A percentile compares a stretch with the other conserved stretches of the same genome.
These are phyloP conservation scores for Funneliformis mosseae DNA, from an alignment of 192 early-diverging fungal genomes.

Conservation along the genomic window DNA sequence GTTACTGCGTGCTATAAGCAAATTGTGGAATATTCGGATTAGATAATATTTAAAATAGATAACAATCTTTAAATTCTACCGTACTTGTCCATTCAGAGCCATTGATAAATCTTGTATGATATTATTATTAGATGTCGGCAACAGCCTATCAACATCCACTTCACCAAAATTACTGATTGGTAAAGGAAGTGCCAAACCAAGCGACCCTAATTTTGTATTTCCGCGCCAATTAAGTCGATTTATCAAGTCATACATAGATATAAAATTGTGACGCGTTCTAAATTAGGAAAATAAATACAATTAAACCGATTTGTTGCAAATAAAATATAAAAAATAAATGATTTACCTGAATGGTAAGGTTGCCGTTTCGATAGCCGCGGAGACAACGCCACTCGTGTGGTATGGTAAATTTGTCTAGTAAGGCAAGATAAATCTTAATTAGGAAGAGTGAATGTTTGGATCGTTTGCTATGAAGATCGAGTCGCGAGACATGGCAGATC, in stretches of 20 bases:
- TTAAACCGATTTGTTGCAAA: background rate
- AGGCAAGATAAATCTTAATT: background rate
- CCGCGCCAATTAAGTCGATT: conserved; percentile 48
- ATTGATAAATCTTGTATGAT: background rate
- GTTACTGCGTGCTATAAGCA: background rate
- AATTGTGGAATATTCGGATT: background rate
- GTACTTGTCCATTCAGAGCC: background rate
- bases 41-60: background rate
- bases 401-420: conserved; percentile 44
- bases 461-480: background rate
- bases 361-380: conserved; percentile 54
- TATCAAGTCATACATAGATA: conserved; percentile 42
- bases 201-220: conserved; percentile 45
- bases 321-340: background rate
- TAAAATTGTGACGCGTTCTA: conserved; percentile 36
- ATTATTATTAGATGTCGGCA: background rate
- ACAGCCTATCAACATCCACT: background rate
- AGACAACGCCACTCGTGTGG: conserved; percentile 58
- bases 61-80: background rate
- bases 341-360: conserved; percentile 48
- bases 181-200: conserved; percentile 44
- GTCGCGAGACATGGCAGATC: no score
- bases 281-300: background rate
- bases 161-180: conserved; percentile 37
- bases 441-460: background rate